phyloP scores from a whole-genome alignment of 495 filamentous ascomycete genomes.

The Aspergillus sclerotiicarbonarius region DNA sequence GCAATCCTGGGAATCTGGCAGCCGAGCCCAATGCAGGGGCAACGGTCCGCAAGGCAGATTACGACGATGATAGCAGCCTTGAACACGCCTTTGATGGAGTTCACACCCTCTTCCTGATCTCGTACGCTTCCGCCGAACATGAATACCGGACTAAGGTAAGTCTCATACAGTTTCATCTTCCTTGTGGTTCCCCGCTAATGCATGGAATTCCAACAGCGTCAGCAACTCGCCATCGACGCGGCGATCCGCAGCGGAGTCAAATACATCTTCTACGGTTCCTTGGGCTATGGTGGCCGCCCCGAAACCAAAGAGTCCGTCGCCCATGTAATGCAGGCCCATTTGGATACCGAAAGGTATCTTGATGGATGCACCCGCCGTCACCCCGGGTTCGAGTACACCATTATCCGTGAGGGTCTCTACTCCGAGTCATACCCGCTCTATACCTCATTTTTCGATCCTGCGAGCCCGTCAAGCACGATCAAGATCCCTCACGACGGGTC shows the following conservation, averaged over 20 bases:
- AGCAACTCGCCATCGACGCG: slow-evolving; percentile 51
- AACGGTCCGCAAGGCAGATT: slow-evolving; percentile 24
- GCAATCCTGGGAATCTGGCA: slow-evolving; percentile 33
- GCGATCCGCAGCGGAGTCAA: slow-evolving; percentile 51
- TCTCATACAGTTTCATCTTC: slow-evolving; percentile 5
- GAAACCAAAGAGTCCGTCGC: slow-evolving; percentile 38
- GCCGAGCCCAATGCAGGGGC: slow-evolving; percentile 17
- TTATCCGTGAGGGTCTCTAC: slow-evolving; percentile 61
- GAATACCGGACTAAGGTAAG: slow-evolving; percentile 27
- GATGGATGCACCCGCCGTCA: slow-evolving; percentile 19
- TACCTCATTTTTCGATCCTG: slow-evolving; percentile 52
- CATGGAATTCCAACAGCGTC: slow-evolving; percentile 19
- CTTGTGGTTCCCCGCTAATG: no score
- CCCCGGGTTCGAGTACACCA: slow-evolving; percentile 38
- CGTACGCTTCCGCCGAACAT: slow-evolving; percentile 27
- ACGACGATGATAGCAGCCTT: slow-evolving; percentile 21
- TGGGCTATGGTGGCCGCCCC: slow-evolving; percentile 45
- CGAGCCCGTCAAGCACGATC: slow-evolving; percentile 25
- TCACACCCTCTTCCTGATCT: slow-evolving; percentile 27
- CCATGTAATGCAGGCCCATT: slow-evolving; percentile 61
- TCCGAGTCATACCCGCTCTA: slow-evolving; percentile 62
- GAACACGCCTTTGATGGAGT: slow-evolving; percentile 25
- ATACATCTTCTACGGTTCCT: slow-evolving; percentile 60
- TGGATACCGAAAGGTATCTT: slow-evolving; percentile 58
- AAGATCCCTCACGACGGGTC: slow-evolving; percentile 43